Base-by-base conservation (phyloP, 192 early-diverging fungal genomes). In the Ambispora gerdemannii region DNA sequence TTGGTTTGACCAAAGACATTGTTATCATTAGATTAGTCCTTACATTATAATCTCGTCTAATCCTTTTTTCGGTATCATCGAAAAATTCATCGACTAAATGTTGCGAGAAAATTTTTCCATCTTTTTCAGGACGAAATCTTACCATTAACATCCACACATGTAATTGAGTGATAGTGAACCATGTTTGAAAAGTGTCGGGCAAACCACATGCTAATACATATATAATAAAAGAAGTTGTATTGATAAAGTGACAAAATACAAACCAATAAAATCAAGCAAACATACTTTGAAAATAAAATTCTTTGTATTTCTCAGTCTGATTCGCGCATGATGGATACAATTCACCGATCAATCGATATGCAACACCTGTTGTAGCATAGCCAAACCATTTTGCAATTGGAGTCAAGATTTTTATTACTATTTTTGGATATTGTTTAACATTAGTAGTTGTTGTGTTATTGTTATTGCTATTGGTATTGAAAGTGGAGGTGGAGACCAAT, bases 71-170 rank as follows among this genome's bases (percentile, higher is more conserved):
- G 3, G 91, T 85, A 72, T 97, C 95, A 10, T 88, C 82, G 80
- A 95, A 96, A 38, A 98, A 88, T 64, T 86, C 80, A 74, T 94
- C 90, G 17, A 96, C 88, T 50, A 98, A 56, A 58, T 93, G 92
- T 67, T 96, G 93, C 62, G 87, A 92, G 78, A 91, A 90, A 63
- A 92, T 81, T 69, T 90, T 91, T 53, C 93, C 87, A 43, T 86
- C 77, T 4, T 82, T 76, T 62, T 89, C 86, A 4, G 87, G 84
- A 51, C 91, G 83, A 17, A 91, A 76, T 35, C 94, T 92, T 8
- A 92, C 93, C 86, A 89, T 91, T 61, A 91, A 78, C 86, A 98
- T 88, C 96, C 96, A 98, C 3, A 96, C 85, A 70, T 98, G 94
- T 63, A 98, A 79, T 30, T 93, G 86, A 0, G 91, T 94, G 27